Base-by-base conservation (phyloP, 1,284 basidiomycete species). In the Mycosarcoma maydis region DNA sequence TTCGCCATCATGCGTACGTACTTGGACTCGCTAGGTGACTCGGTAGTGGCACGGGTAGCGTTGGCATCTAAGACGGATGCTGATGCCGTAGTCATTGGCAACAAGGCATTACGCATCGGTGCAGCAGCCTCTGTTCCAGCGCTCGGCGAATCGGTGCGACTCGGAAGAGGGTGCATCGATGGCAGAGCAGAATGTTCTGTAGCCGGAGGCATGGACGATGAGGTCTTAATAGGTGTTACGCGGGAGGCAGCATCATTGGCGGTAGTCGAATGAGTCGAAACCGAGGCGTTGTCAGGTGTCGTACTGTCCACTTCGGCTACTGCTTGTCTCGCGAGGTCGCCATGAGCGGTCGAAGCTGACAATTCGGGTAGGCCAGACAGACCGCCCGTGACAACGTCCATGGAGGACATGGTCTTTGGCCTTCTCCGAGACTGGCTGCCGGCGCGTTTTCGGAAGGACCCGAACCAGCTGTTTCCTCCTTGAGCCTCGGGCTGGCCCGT, bases 401-500 rank as follows among this genome's bases (percentile, higher is more conserved):
- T 37, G 16, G 67, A 34, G 6, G 67, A 60, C 1, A 53, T 48
- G 8, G 60, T 61, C 42, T 70, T 70, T 6, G 67, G 67, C 19
- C 67, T 55, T 4, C 67, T 46, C 24, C 43, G 46, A 7, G 67
- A 70, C 43, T 65, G 60, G 34, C 67, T 70, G 13, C 53, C 58
- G 1, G 70, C 57, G 10, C 70, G 59, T 19, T 61, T 65, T 26
- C 70, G 58, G 51, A 72, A 68, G 20, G 62, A 64, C 20, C 59
- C 70, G 40, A 72, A 72, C 70, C 70, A 72, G 34, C 70, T 60
- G 14, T 65, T 65, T 19, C 58, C 44, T 10, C 48, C 49, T 32
- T 48, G 49, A 30, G 36, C 50, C 10, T 64, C 66, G 6, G 52
- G 14, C 14, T 44, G 47, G 19, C 47, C 52, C 14, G 44, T 37